These are phyloP conservation scores for Russula dissimulans DNA, from an alignment of 768 basidiomycete species.

Conservation along the genomic window DNA sequence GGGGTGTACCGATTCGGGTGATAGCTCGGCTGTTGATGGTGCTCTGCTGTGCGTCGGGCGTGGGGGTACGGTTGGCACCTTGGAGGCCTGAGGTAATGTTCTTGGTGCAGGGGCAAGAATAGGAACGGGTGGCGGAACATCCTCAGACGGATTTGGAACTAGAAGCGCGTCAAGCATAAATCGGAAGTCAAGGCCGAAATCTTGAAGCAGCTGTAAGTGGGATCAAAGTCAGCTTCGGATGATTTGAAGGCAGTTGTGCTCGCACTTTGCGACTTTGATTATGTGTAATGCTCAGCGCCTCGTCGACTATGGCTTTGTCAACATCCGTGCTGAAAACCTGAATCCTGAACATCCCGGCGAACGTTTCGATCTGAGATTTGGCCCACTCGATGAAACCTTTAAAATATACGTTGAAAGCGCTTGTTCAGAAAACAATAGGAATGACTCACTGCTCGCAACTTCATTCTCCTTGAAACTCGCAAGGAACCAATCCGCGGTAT, in stretches of 20 bases:
- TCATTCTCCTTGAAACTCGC: conserved; percentile 94
- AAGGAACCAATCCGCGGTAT: conserved; percentile 97
- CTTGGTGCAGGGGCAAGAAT: conserved; percentile 16
- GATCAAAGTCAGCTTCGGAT: neutral
- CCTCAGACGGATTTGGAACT: conserved; percentile 32
- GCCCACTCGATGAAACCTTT: conserved; percentile 94
- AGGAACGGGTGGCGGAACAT: conserved; percentile 25
- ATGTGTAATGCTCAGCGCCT: conserved; percentile 69
- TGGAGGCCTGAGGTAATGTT: conserved; percentile 27
- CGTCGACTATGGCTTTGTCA: conserved; percentile 59
- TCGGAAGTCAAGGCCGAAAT: conserved; percentile 90
- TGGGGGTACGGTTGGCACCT: conserved; percentile 20
- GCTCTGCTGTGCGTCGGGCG: conserved; percentile 20
- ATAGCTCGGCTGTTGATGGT: neutral
- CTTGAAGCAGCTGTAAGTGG: conserved; percentile 61
- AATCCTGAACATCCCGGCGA: conserved; percentile 75
- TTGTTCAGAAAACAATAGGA: neutral
- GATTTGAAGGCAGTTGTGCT: too few relatives aligned
- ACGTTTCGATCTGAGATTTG: conserved; percentile 72
- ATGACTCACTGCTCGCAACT: conserved; percentile 73
- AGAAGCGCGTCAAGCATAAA: conserved; percentile 79
- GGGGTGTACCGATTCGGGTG: neutral
- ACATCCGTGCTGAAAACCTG: conserved; percentile 87
- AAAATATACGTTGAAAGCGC: neutral
- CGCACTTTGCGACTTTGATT: conserved; percentile 77